Conservation (phyloP, 345 rosid species). For the Linum lewisii region DNA sequence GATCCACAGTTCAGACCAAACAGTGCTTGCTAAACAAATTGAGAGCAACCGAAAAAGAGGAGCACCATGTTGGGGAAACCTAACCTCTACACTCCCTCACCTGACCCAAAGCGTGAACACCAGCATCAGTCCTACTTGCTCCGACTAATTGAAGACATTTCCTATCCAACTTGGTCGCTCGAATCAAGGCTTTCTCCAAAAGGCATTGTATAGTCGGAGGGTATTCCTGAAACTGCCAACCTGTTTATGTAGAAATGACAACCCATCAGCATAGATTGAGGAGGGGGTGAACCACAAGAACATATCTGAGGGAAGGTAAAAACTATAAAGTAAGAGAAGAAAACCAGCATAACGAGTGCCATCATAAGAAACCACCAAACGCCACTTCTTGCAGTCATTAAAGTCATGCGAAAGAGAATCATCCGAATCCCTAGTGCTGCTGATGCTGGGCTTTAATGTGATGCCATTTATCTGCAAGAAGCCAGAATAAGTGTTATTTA, state of each 20-base stretch:
- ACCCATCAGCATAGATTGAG: neutral
- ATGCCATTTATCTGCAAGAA: neutral
- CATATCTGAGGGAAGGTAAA: neutral
- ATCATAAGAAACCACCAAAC: conserved; percentile 70
- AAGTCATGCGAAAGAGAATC: neutral
- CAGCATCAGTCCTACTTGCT: conserved; percentile 84
- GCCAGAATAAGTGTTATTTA: neutral
- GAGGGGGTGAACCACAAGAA: neutral
- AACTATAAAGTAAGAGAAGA: conserved; percentile 1
- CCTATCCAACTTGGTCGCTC: conserved; percentile 54
- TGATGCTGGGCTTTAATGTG: neutral
- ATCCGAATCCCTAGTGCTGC: neutral
- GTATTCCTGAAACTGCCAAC: conserved; percentile 87
- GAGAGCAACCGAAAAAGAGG: conserved; percentile 19
- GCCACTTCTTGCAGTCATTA: conserved; percentile 40
- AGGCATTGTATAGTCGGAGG: conserved; percentile 81
- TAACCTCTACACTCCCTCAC: conserved; percentile 27
- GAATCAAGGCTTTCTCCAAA: conserved; percentile 59
- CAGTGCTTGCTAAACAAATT: neutral
- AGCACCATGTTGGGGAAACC: conserved; percentile 10
- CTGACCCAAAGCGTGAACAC: conserved; percentile 97
- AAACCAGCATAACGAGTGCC: conserved; percentile 73
- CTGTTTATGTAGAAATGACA: conserved; percentile 10
- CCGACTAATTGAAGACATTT: conserved; percentile 65
- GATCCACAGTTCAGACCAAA: no score